Percentiles rank a stretch among this genome's conserved stretches.
Conservation (phyloP, 768 basidiomycete species). For the Cytidiella melzeri region DNA sequence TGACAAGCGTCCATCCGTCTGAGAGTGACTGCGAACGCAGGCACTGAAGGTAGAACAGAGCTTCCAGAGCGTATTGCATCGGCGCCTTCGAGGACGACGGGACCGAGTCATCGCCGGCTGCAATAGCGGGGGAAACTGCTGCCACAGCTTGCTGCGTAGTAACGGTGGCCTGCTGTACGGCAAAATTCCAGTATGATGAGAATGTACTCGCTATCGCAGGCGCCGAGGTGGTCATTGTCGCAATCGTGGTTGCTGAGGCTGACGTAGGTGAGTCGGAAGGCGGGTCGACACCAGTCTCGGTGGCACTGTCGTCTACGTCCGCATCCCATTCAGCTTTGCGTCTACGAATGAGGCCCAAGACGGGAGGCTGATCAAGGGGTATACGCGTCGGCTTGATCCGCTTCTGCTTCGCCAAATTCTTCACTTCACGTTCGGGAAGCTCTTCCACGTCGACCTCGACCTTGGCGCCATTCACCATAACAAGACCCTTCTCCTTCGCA, state of each 20-base stretch:
- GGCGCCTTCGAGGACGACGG: constrained; percentile 59
- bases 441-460: constrained; percentile 85
- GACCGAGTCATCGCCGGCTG: constrained; percentile 32
- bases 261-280: constrained; percentile 5
- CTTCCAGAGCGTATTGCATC: constrained; percentile 78
- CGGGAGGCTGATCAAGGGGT: constrained; percentile 91
- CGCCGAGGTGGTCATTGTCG: constrained; percentile 45
- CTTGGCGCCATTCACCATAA: constrained; percentile 87
- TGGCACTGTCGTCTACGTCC: constrained; percentile 30
- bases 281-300: constrained; percentile 7
- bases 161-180: constrained; percentile 65
- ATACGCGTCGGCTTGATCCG: constrained; percentile 80
- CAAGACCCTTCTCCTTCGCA: constrained; percentile 71
- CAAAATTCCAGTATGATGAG: constrained; percentile 64
- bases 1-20: constrained; percentile 71
- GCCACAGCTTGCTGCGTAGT: constrained; percentile 77
- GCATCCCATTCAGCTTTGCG: constrained; percentile 70
- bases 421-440: constrained; percentile 80
- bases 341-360: constrained; percentile 62
- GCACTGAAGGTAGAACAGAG: constrained; percentile 72
- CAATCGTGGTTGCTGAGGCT: constrained; percentile 14
- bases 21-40: constrained; percentile 50
- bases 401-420: constrained; percentile 76
- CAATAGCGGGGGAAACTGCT: constrained; percentile 57
- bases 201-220: constrained; percentile 68